Evolutionary conservation across 768 basidiomycete species (phyloP), one percentile per base, ranked within the genome.

Genomic region (Cyclocybe cylindracea): DNA sequence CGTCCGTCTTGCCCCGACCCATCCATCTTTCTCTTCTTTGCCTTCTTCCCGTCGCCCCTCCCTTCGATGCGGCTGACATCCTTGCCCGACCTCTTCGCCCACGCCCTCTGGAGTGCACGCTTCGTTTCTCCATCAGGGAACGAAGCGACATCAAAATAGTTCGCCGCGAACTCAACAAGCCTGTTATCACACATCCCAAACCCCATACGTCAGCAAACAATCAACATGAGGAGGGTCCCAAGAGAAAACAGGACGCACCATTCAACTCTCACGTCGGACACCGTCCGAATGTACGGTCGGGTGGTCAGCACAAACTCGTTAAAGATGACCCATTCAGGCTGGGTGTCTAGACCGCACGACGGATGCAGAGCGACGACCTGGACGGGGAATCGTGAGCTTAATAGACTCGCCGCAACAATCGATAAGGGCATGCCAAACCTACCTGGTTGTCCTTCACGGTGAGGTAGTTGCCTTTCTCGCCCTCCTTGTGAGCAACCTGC

Each of bases 401-500:
- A 16, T 54, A 43, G 39, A 35, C 10, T n/a, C 38, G 7, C 35
- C 29, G 11, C 33, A 33, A 36, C 4, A 9, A 42, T 3, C 16
- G 36, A 1, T 32, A 46, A 10, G 31, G 16, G 14, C 10, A 48
- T 4, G 38, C 24, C 48, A 34, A 14, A 64, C 80, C 14, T 56
- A 84, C 90, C 75, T 97, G 95, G 59, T 95, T 90, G 67, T 99
- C 96, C 72, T 98, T 98, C 52, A 97, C 86, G 0, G 95, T 99
- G 55, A 87, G 55, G 65, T 99, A 98, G 48, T 78, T 81, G 2
- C 86, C 83, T 69, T 92, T 94, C 66, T 93, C 91, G 3, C 92
- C 91, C 65, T 95, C 94, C 67, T 91, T 91, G 69, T 97, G 94
- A 6, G 95, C 97, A 10, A 93, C 84, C 66, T 98, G 96, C 96